These are phyloP conservation scores for Pinus tabuliformis DNA, from an alignment of 75 land plant species.

Conservation along the genomic window DNA sequence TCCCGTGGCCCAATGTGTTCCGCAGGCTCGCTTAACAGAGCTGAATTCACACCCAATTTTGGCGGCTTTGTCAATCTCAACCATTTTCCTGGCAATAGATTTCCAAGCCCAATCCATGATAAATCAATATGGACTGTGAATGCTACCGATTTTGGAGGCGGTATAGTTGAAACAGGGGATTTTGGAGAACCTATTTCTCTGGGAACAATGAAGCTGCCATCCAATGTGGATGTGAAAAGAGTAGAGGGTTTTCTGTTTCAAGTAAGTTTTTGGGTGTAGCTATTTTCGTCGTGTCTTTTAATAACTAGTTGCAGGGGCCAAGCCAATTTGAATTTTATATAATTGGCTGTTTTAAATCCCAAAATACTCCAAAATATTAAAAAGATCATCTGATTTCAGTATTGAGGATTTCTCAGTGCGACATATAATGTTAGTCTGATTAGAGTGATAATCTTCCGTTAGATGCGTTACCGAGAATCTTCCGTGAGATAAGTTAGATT, in stretches of 20 bases:
- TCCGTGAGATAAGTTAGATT: too few relatives aligned
- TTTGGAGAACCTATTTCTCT: slow-evolving; percentile 76
- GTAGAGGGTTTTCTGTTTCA: slow-evolving; percentile 80
- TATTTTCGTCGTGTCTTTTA: too few relatives aligned
- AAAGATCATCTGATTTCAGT: too few relatives aligned
- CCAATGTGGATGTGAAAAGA: slow-evolving; percentile 48
- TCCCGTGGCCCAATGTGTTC: background rate
- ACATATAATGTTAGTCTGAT: too few relatives aligned
- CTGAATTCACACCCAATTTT: background rate
- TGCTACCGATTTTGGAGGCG: slow-evolving; percentile 23
- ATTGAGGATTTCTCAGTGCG: too few relatives aligned
- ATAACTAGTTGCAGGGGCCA: too few relatives aligned
- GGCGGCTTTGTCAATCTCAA: background rate
- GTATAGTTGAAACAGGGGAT: slow-evolving; percentile 16
- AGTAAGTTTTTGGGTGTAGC: slow-evolving; percentile 34
- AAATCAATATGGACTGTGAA: slow-evolving; percentile 13
- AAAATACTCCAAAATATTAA: too few relatives aligned
- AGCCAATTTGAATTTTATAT: too few relatives aligned
- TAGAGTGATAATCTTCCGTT: too few relatives aligned
- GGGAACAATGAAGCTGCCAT: slow-evolving; percentile 85
- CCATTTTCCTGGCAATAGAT: background rate
- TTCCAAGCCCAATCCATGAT: background rate
- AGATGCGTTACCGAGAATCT: too few relatives aligned
- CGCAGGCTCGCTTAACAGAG: background rate
- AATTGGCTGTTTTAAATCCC: too few relatives aligned